A percentile compares a stretch with the other conserved stretches of the same genome.
phyloP scores from a whole-genome alignment of 176 grass and related monocot genomes.

The Eragrostis curvula region DNA sequence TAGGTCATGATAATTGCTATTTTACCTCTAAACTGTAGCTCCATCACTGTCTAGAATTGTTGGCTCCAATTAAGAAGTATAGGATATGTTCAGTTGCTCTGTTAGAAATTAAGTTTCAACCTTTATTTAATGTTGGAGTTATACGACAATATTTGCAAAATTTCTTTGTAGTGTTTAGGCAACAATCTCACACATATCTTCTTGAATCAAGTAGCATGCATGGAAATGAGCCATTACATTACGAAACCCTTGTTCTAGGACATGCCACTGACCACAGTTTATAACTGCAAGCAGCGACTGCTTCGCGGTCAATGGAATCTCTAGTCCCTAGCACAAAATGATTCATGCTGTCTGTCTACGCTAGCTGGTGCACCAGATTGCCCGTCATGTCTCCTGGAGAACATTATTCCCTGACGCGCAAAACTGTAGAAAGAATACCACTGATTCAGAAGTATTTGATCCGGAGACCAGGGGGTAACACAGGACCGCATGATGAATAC shows the following conservation, averaged over 20 bases:
- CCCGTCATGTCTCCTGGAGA: not conserved
- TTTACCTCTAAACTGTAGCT: no score
- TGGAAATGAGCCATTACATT: not conserved
- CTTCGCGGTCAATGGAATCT: slow-evolving; percentile 42
- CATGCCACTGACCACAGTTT: not conserved
- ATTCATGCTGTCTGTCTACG: slow-evolving; percentile 35
- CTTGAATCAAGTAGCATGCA: not conserved
- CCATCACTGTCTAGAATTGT: no score
- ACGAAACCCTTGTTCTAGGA: not conserved
- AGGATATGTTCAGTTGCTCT: not conserved
- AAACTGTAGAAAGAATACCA: not conserved
- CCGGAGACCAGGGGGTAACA: not conserved
- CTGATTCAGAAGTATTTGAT: not conserved
- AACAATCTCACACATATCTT: not conserved
- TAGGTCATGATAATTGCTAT: no score
- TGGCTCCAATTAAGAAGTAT: no score
- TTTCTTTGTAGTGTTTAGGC: not conserved
- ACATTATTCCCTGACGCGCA: not conserved
- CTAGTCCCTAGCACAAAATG: not conserved
- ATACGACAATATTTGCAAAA: no score
- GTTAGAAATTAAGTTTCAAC: not conserved
- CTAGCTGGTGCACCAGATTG: not conserved
- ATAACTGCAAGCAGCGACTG: slow-evolving; percentile 1
- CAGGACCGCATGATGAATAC: not conserved
- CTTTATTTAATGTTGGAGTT: not conserved